A percentile compares a stretch with the other conserved stretches of the same genome.
Evolutionary conservation across 768 basidiomycete species (phyloP).

Genomic region (Boletus rubroflammeus): DNA sequence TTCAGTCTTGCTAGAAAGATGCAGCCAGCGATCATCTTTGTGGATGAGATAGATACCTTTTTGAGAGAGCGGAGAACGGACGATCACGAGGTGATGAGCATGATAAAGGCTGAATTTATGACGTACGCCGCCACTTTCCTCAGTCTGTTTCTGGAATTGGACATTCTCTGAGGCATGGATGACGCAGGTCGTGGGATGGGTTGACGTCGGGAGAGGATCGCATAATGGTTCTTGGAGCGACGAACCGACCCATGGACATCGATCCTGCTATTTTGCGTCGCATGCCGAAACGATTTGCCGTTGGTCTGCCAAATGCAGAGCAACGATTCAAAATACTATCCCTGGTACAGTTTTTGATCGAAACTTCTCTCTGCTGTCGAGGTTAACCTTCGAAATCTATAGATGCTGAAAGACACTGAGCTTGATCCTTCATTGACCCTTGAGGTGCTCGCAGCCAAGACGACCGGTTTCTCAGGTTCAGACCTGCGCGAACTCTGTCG

Average conservation of each 20-base stretch:
- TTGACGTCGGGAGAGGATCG: constrained; percentile 75
- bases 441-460: constrained; percentile 56
- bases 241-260: constrained; percentile 92
- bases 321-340: constrained; percentile 83
- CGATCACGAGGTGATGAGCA: constrained; percentile 96
- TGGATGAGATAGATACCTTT: constrained; percentile 98
- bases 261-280: constrained; percentile 84
- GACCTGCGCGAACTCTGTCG: constrained; percentile 91
- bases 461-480: constrained; percentile 81
- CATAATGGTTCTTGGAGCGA: constrained; percentile 90
- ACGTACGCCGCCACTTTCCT: constrained; percentile 50
- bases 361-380: not conserved
- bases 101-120: constrained; percentile 98
- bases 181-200: constrained; percentile 87
- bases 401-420: constrained; percentile 85
- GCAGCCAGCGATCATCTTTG: constrained; percentile 96
- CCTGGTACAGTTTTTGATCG: constrained; percentile 47
- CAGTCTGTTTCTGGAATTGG: constrained; percentile 1
- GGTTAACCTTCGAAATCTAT: not conserved
- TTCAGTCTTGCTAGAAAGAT: constrained; percentile 93
- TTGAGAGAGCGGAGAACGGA: constrained; percentile 80
- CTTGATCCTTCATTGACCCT: constrained; percentile 63
- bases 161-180: not conserved
- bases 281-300: constrained; percentile 96
- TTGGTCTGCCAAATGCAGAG: constrained; percentile 71